A percentile compares a stretch with the other conserved stretches of the same genome.
These are phyloP conservation scores for Pythium angustatum DNA, from an alignment of 352 stramenopile genomes.

Conservation along the genomic window DNA sequence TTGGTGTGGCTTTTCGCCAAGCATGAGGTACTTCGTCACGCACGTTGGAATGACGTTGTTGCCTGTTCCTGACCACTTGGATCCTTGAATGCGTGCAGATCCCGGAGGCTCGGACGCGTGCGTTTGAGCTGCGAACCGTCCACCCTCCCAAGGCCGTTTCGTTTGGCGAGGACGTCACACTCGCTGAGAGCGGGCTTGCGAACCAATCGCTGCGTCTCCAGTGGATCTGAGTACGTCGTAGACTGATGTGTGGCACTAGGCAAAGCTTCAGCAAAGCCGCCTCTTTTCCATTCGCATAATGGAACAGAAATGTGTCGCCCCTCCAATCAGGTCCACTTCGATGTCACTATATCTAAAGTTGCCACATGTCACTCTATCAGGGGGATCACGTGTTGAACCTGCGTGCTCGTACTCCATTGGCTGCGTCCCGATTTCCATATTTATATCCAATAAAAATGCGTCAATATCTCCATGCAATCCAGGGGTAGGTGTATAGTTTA, in stretches of 20 bases:
- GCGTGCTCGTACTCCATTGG: conserved; percentile 12
- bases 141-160: conserved; percentile 58
- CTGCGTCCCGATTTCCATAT: neutral
- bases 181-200: conserved; percentile 67
- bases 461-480: neutral
- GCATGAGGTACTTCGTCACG: conserved; percentile 46
- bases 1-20: conserved; percentile 73
- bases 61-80: neutral
- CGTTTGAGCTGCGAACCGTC: conserved; percentile 74
- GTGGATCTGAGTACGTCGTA: conserved; percentile 37
- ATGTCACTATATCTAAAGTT: conserved; percentile 19
- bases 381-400: conserved; percentile 27
- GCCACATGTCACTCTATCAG: neutral
- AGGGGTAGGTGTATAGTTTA: conserved; percentile 11
- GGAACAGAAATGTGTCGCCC: neutral
- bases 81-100: too few species aligned
- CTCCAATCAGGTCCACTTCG: conserved; percentile 8
- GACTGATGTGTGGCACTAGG: too few species aligned
- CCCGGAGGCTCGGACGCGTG: conserved; percentile 58
- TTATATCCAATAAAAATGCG: conserved; percentile 14
- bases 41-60: too few species aligned
- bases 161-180: conserved; percentile 51
- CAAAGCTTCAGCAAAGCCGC: too few species aligned
- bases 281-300: too few species aligned
- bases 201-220: conserved; percentile 82